phyloP scores from a whole-genome alignment of 495 filamentous ascomycete species.

The Letharia lupina region DNA sequence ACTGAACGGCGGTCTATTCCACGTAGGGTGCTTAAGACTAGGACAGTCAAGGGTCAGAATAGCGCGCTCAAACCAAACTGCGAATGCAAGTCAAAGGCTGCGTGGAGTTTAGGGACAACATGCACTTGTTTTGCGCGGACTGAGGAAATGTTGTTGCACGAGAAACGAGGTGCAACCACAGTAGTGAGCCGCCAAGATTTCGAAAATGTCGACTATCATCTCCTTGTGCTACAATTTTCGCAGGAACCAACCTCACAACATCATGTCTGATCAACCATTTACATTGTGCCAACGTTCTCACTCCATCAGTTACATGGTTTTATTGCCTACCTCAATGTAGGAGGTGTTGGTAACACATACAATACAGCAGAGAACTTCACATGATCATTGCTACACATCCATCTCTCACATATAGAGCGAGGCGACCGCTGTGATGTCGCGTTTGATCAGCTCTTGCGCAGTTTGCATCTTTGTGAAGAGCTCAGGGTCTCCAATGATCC shows the following conservation, averaged over 20 bases:
- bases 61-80: not conserved
- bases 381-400: not conserved
- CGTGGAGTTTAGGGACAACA: not conserved
- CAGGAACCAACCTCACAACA: not conserved
- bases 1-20: not conserved
- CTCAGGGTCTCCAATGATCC: conserved; percentile 91
- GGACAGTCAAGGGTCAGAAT: not conserved
- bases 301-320: not conserved
- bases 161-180: not conserved
- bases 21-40: not conserved
- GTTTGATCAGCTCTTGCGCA: conserved; percentile 93
- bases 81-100: not conserved
- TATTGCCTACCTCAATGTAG: not conserved
- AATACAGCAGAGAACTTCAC: not conserved
- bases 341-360: not conserved
- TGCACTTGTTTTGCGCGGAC: not conserved
- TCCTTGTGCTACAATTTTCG: not conserved
- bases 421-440: conserved; percentile 87
- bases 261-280: not conserved
- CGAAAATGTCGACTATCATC: not conserved
- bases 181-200: conserved; percentile 4
- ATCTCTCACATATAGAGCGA: conserved; percentile 62
- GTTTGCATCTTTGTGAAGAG: conserved; percentile 93
- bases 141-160: not conserved
- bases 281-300: not conserved